These are phyloP conservation scores for Trametes villosa DNA, from an alignment of 768 basidiomycete genomes.

Conservation along the genomic window DNA sequence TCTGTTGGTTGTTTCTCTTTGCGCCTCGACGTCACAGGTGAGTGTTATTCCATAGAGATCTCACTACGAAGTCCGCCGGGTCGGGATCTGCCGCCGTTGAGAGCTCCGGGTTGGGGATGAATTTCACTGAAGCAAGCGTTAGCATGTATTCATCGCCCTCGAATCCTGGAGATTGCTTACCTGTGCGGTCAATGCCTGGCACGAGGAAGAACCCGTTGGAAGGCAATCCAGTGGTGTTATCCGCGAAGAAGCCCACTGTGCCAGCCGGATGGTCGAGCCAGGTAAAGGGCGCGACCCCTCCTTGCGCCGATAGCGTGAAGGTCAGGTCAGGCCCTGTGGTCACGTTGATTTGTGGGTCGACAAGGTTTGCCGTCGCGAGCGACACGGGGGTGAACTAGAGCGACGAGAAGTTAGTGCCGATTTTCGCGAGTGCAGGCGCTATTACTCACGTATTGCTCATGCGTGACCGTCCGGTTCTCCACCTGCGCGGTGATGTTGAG, in stretches of 20 bases:
- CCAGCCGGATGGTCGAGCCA: conserved; percentile 64
- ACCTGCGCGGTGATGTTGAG: conserved; percentile 53
- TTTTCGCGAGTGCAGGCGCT: not conserved
- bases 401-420: not conserved
- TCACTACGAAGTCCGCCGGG: conserved; percentile 16
- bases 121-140: conserved; percentile 50
- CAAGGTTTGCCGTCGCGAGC: conserved; percentile 48
- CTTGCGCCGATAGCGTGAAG: conserved; percentile 55
- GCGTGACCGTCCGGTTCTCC: conserved; percentile 43
- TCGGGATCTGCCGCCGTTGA: conserved; percentile 45
- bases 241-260: conserved; percentile 57
- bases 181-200: conserved; percentile 55
- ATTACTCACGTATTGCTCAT: conserved; percentile 54
- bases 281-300: conserved; percentile 60
- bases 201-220: conserved; percentile 60
- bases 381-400: conserved; percentile 56
- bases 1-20: too few species aligned
- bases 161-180: conserved; percentile 57
- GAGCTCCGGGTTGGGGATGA: conserved; percentile 99
- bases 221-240: conserved; percentile 44
- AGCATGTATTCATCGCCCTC: conserved; percentile 59
- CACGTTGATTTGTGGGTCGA: conserved; percentile 53
- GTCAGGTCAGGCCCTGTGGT: conserved; percentile 39
- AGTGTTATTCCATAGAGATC: conserved; percentile 4
- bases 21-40: not conserved